These are phyloP conservation scores for Ceratocystis variospora DNA, from an alignment of 2,329 filamentous ascomycete genomes.

Conservation along the genomic window DNA sequence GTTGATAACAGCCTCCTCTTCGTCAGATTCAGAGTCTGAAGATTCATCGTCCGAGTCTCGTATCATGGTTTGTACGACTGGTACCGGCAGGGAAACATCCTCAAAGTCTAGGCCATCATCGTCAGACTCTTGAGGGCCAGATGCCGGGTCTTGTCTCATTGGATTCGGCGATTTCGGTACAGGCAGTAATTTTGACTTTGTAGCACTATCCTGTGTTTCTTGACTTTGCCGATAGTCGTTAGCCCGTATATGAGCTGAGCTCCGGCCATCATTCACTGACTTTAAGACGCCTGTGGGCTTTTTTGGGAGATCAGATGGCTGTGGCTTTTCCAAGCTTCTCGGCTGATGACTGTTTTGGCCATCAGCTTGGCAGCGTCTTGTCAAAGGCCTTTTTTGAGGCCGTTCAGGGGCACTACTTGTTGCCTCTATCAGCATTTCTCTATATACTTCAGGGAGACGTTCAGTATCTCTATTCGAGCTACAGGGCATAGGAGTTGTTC, in stretches of 20 bases:
- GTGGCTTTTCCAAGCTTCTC: neutral
- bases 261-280: neutral
- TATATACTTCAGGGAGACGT: conserved; percentile 9
- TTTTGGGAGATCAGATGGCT: neutral
- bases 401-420: neutral
- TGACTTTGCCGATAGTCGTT: neutral
- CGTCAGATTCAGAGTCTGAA: conserved; percentile 27
- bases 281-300: neutral
- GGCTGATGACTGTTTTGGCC: neutral
- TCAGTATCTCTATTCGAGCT: neutral
- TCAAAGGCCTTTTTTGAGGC: conserved; percentile 11
- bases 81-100: conserved; percentile 35
- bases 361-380: neutral
- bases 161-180: neutral
- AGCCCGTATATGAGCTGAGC: neutral
- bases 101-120: conserved; percentile 36
- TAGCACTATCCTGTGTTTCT: neutral
- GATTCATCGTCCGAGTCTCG: conserved; percentile 35
- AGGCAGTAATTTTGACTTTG: neutral
- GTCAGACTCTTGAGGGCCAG: conserved; percentile 25
- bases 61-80: conserved; percentile 39
- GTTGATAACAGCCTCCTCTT: conserved; percentile 30
- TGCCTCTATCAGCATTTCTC: conserved; percentile 15
- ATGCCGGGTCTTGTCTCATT: neutral
- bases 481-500: neutral